Conservation (phyloP, 305 asterid species). For the Rubia balearica region DNA sequence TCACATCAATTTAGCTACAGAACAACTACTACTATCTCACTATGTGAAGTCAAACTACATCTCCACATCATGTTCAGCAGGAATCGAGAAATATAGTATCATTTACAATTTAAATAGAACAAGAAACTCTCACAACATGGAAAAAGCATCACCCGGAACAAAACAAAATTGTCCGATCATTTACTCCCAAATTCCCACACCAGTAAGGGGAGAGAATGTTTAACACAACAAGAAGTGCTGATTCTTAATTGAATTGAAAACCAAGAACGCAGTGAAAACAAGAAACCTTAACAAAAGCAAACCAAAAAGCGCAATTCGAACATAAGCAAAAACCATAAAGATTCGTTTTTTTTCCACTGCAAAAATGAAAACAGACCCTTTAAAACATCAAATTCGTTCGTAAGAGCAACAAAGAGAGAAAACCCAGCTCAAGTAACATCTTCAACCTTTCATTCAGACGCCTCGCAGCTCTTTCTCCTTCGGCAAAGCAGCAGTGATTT, state of each 20-base stretch:
- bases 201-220: neutral
- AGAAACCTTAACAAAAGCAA: neutral
- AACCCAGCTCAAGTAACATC: neutral
- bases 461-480: slow-evolving; percentile 1
- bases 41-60: too few species aligned
- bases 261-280: too few species aligned
- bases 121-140: neutral
- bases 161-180: neutral
- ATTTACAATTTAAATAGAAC: neutral
- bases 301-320: neutral
- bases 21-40: neutral
- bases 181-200: neutral
- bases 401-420: neutral
- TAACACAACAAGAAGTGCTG: neutral
- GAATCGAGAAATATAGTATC: neutral
- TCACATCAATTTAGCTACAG: neutral
- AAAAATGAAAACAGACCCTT: neutral
- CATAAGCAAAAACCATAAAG: neutral
- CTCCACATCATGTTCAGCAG: too few species aligned
- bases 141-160: neutral
- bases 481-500: neutral
- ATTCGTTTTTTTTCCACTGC: neutral
- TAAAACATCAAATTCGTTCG: neutral
- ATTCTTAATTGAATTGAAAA: neutral
- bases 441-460: slow-evolving; percentile 1